Base-by-base conservation (phyloP, 176 grass and related monocot genomes). In the Triticum monococcum region DNA sequence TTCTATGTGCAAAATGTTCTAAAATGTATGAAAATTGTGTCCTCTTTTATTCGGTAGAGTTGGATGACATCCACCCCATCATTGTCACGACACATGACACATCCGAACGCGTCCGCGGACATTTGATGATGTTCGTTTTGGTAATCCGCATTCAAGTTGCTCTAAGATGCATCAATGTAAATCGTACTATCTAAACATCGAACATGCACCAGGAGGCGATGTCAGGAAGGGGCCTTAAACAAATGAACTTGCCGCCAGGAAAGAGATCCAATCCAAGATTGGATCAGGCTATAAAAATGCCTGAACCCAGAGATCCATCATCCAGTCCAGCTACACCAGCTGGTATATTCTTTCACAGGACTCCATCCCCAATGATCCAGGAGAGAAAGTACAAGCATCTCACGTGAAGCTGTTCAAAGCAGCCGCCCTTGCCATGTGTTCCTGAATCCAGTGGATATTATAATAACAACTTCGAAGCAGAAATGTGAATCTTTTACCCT, bases 261-360 rank as follows among this genome's bases (percentile, higher is more conserved):
- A 50, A 76, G 13, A 43, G 28, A 54, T 54, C 50, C 16, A 18
- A 75, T 81, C 79, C 69, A 22, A 75, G 86, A 78, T 35, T 18
- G 60, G 60, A 43, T 64, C 36, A 45, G 35, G 22, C 23, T 45
- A 17, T 18, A 25, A n/a, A 46, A 23, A 59, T 22, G 11, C 8
- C 48, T 22, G 28, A 57, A 57, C 11, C 30, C 16, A 54, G 28
- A 41, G 69, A 72, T 41, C 20, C 68, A 9, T 70, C 33, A 54
- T 18, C 50, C 48, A 52, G 3, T 70, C 68, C 7, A 23, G 9
- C 68, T 5, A 17, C 40, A 71, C 18, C 35, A 12, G 33, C 11
- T 37, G 9, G 36, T 23, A 72, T 41, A 43, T 72, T 12, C 69
- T 24, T 72, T 43, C 11, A 72, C 12, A 72, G 12, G 37, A 40